Evolutionary conservation across 2,329 filamentous ascomycete genomes (phyloP), one percentile per base, ranked within the genome.

Genomic region (Colletotrichum filicis): DNA sequence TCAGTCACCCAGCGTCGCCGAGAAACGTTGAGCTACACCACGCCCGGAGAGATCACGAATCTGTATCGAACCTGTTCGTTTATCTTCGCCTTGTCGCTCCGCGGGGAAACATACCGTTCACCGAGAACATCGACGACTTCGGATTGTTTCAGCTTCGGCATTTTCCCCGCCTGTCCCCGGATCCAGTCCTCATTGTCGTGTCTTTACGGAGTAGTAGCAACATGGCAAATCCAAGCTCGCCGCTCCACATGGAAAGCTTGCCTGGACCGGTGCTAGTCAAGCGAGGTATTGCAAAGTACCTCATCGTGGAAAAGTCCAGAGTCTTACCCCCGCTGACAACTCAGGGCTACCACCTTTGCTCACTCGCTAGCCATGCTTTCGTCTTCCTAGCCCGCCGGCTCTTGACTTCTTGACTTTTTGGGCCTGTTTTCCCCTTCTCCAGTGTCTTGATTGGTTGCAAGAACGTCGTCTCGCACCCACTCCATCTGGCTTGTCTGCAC

Each of bases 211-310:
- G 32, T 35, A 35, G 32, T 12, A 61, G 32, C 59, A 72, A 68
- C 46, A 53, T 55, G 30, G n/a, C 52, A 64, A 70, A 19, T 49
- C 59, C 66, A 57, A 37, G 66, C 60, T 52, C 56, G 22, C 32
- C 52, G 60, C 66, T 73, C 71, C 71, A 73, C 71, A 56, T 37
- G n/a, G 60, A 61, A 56, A 70, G 67, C 66, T 66, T 61, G 56
- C 63, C 66, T 66, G 28, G 22, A 60, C 70, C 49, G 46, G 71
- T 56, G 59, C 55, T 70, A 66, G 60, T 61, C 3, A 53, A 52
- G 35, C 61, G 24, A 70, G 56, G 71, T 73, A 73, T 60, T 52
- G 35, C 55, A 22, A 73, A 30, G 71, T 73, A 66, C 60, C 56
- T 14, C 14, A 53, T 62, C 60, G 37, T 42, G 60, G 55, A 52